Evolutionary conservation across 2,329 filamentous ascomycete genomes (phyloP), one percentile per base, ranked within the genome.

Genomic region (Fragosphaeria purpurea): DNA sequence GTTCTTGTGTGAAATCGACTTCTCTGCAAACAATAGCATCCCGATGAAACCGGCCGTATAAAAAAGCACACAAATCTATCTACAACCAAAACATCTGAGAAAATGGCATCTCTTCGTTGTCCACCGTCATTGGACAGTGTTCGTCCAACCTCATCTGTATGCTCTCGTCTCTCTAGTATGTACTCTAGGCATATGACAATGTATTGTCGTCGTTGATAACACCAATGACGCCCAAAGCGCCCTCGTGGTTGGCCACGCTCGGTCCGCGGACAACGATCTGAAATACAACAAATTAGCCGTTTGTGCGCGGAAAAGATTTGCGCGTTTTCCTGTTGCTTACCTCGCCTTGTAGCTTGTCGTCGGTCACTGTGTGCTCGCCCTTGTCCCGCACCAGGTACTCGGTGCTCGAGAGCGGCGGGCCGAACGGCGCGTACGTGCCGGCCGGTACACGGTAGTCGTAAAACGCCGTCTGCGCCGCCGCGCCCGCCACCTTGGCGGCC

Each of bases 401-500:
- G 1, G 91, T 77, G 58, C 82, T 85, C 56, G 85, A 87, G 41
- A 93, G 63, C 3, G 91, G 90, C 8, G 85, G 74, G 4, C 93
- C 93, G 61, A 97, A 95, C 65, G 95, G 89, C 9, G 73, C 71
- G 50, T 65, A 69, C 53, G 50, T 45, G 31, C 63, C 61, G 53
- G 70, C 68, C 55, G 70, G 75, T 33, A 60, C 60, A 35, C 59
- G 57, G 34, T 66, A 68, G 43, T 76, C 70, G 58, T 72, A 72
- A 56, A 70, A 72, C 10, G 54, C 51, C 0, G 87, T 95, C 69
- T 97, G 91, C 1, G 85, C 74, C n/a, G 95, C 79, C 1, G 90
- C 85, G 39, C 93, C 93, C 2, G 90, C 91, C n/a, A 97, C 86
- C 54, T 80, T 79, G 31, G 88, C 73, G 1, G 86, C 82, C 13